Base-by-base conservation (phyloP, 1,139 yeast species). In the Debaryomyces robertsiae region DNA sequence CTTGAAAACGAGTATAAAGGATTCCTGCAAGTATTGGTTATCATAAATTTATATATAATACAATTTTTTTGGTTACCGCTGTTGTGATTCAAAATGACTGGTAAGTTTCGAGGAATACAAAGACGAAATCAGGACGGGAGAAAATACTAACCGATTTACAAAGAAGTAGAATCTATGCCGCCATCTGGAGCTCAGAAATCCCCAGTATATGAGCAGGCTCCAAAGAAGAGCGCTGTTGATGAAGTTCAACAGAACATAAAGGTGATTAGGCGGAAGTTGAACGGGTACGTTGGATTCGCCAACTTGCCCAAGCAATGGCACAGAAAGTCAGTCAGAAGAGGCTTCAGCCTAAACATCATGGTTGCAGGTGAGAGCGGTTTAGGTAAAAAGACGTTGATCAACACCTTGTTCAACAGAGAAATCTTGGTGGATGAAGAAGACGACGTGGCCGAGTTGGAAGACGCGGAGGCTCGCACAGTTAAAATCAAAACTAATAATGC, bases 301-400 rank as follows among this genome's bases (percentile, higher is more conserved):
- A 94, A 91, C 67, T 77, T 94, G 58, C 99, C 99, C 45, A 93
- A 91, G 63, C 99, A 94, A 73, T 93, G 98, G 97, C 98, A 93
- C 69, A 82, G 96, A 67, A 90, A 88, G 65, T 84, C 95, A 4
- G 83, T 91, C 50, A 84, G 93, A 67, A 81, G 93, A 62, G 99
- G 98, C n/a, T 94, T 93, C 75, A 79, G 75, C 55, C 80, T 94
- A 63, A 94, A 93, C 61, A 63, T 93, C 48, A 79, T 93, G 81
- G 90, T 89, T 43, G 95, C 87, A 46, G 96, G 95, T 50, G 96
- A 89, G 67, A 75, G 84, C 48, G 98, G 98, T 3, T 76, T 93
- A 49, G 99, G 99, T 53, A 94, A 94, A 68, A 75, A 95, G 28
- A 94, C 99, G 19, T 76, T 94, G 56, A 80, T 94, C 55, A 90